phyloP scores from a whole-genome alignment of 495 filamentous ascomycete genomes.

The Hypoxylon fuscum region DNA sequence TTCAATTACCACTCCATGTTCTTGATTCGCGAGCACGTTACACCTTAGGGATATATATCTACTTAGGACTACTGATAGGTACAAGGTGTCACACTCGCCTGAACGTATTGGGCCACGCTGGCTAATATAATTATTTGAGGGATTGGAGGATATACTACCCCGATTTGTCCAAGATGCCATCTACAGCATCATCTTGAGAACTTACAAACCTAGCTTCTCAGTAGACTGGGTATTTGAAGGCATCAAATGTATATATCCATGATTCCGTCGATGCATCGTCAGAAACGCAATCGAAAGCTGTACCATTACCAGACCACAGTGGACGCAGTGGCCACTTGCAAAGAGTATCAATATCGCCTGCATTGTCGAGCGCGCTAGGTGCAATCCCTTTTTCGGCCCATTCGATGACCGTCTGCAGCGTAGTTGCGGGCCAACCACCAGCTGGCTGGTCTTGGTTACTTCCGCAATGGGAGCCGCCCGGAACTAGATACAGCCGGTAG shows the following conservation, averaged over 20 bases:
- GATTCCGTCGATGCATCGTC: slow-evolving; percentile 53
- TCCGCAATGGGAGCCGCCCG: slow-evolving; percentile 61
- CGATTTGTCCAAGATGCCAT: too few relatives aligned
- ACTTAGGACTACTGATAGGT: too few relatives aligned
- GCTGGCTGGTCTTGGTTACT: slow-evolving; percentile 49
- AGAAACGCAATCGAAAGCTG: slow-evolving; percentile 53
- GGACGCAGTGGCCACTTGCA: slow-evolving; percentile 60
- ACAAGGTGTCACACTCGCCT: too few relatives aligned
- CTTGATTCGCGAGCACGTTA: too few relatives aligned
- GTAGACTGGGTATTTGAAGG: slow-evolving; percentile 31
- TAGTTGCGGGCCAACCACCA: slow-evolving; percentile 57
- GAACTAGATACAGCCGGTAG: slow-evolving; percentile 62
- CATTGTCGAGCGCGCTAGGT: slow-evolving; percentile 50
- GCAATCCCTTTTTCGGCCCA: slow-evolving; percentile 61
- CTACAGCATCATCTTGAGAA: too few relatives aligned
- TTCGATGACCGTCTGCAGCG: slow-evolving; percentile 55
- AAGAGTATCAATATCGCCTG: slow-evolving; percentile 55
- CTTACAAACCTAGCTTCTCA: too few relatives aligned
- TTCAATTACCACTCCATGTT: too few relatives aligned
- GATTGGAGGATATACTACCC: too few relatives aligned
- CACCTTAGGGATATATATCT: too few relatives aligned
- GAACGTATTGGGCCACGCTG: too few relatives aligned
- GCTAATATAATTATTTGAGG: too few relatives aligned
- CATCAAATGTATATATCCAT: slow-evolving; percentile 45
- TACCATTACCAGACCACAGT: slow-evolving; percentile 48